Evolutionary conservation across 2,329 filamentous ascomycete genomes (phyloP), one percentile per base, ranked within the genome.

Genomic region (Pestalotiopsis sp.): DNA sequence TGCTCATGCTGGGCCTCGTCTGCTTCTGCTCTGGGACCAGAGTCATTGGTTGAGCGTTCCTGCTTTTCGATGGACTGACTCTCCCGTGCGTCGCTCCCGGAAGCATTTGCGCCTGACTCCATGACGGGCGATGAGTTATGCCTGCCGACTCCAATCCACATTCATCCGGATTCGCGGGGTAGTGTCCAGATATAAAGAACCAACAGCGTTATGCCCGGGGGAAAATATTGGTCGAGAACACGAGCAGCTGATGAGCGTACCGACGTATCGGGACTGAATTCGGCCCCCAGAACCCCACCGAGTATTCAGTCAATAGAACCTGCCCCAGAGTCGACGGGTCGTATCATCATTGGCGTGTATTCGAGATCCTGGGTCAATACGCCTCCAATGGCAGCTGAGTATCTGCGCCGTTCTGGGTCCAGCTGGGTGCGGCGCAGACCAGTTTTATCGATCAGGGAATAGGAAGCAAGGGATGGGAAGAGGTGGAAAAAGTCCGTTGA

Each of bases 1-100:
- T 31, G 3, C 1, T 41, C 31, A 38, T 55, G 27, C 7, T 66
- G 67, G 14, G 62, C 52, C 39, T 68, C 63, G 2, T 45, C 13
- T 11, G n/a, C 63, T 31, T 68, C 57, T 20, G n/a, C 3, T 17
- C 41, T 12, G 20, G 63, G 13, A 4, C 11, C 6, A 14, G 20
- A 3, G 39, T 38, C 45, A n/a, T 41, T 20, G 41, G 57, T 13
- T 7, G 23, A 31, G 62, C 45, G 23, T 20, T 27, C 20, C 1
- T 38, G n/a, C 39, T 61, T 62, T 27, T 65, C 67, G 62, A 57
- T 63, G 1, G 63, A 66, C 14, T 52, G 57, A 14, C 27, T 66
- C 23, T 25, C 39, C 14, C 23, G 63, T 5, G 52, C 63, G 14
- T 57, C 63, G 27, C 25, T 57, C 9, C 52, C 49, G n/a, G 49